Conservation (phyloP, 2,329 filamentous ascomycete species). For the Diplodia seriata region DNA sequence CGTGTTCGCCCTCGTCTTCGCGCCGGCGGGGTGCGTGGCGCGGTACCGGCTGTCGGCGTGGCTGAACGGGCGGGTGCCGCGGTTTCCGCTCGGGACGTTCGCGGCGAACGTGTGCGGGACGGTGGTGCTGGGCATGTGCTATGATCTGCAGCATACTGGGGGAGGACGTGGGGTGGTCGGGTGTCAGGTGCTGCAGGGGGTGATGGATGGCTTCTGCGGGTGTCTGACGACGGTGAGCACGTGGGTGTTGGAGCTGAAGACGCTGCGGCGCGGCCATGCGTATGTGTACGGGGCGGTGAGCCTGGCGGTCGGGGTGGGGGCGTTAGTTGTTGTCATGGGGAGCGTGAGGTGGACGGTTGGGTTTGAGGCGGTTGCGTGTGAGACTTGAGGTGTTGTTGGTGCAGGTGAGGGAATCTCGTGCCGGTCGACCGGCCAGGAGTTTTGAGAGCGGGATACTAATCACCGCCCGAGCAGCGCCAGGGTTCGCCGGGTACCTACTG, state of each 20-base stretch:
- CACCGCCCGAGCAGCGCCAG: background rate
- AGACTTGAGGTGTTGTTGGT: conserved; percentile 1
- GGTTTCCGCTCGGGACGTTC: conserved; percentile 88
- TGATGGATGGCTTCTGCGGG: conserved; percentile 59
- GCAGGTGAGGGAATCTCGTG: background rate
- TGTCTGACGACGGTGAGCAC: conserved; percentile 57
- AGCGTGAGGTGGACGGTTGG: conserved; percentile 67
- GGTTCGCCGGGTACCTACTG: background rate
- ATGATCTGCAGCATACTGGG: conserved; percentile 74
- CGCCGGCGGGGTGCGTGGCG: conserved; percentile 76
- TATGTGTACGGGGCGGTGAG: conserved; percentile 75
- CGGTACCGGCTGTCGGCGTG: conserved; percentile 75
- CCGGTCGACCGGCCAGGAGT: background rate
- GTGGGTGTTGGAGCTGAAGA: conserved; percentile 54
- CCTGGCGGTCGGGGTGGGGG: conserved; percentile 62
- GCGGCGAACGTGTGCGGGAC: conserved; percentile 80
- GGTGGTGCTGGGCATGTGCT: conserved; percentile 74
- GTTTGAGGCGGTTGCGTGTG: conserved; percentile 19
- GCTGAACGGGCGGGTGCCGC: conserved; percentile 69
- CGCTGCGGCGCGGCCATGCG: conserved; percentile 57
- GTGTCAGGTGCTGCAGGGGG: conserved; percentile 49
- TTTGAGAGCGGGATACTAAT: background rate
- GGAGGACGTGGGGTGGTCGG: conserved; percentile 50
- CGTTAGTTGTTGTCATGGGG: conserved; percentile 76
- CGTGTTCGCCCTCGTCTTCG: conserved; percentile 80